Base-by-base conservation (phyloP, 2,329 filamentous ascomycete species). In the Drechslerella dactyloides region DNA sequence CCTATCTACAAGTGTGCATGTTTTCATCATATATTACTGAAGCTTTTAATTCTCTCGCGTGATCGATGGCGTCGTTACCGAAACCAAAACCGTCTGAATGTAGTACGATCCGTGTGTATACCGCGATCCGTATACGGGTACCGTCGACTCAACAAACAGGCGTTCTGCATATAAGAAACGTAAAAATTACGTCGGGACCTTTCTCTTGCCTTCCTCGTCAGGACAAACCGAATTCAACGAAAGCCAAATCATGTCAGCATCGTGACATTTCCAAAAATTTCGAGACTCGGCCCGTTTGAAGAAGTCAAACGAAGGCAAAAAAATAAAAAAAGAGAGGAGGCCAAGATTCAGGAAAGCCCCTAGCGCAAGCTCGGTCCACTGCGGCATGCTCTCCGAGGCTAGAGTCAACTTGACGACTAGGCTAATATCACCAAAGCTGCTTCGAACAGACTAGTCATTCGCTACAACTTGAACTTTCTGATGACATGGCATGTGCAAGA, bases 31-130 rank as follows among this genome's bases (percentile, higher is more conserved):
- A 42, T 2, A 42, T 42, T 42, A 17, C 37, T 79, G 77, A 30
- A 78, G 78, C 46, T 77, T 77, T 11, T 78, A 76, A 44, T 79
- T 44, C 80, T 80, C 7, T 74, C 58, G 75, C 81, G 75, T 80
- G 75, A 30, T 80, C 78, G 15, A 74, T 61, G 23, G 78, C 80
- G 74, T 62, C 78, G 27, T 33, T 33, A 33, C 27, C 27, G 27
- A 33, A 33, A 33, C 3, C 3, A 33, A 4, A 33, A 33, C 27
- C 27, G 8, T 27, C 46, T 48, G 13, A 15, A 15, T 33, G 17
- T 58, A 23, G 23, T 27, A 33, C 27, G 40, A 46, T 21, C 19
- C 3, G 4, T 42, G n/a, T 58, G 55, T 17, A n/a, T n/a, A n/a
- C n/a, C n/a, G n/a, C n/a, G n/a, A n/a, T n/a, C n/a, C n/a, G n/a